Percentiles rank a stretch among this genome's conserved stretches.
These are phyloP conservation scores for Globisporangium nunn DNA, from an alignment of 352 stramenopile species.

Conservation along the genomic window DNA sequence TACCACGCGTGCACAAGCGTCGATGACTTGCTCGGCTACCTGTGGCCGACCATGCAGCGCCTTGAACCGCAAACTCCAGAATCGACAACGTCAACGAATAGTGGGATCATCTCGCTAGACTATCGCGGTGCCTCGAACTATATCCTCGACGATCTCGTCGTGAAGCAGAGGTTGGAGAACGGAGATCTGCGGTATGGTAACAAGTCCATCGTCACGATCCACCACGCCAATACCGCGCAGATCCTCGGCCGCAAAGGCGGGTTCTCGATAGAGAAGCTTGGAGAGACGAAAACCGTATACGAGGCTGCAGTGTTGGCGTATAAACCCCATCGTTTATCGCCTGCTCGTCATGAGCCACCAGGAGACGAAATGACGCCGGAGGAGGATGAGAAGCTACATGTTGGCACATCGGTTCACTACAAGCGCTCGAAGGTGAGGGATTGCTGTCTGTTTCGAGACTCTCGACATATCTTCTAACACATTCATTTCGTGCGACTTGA, in stretches of 20 bases:
- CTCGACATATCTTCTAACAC: too few species aligned
- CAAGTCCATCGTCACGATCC: conserved; percentile 46
- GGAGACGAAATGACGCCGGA: neutral
- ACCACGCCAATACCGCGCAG: conserved; percentile 28
- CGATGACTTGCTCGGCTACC: conserved; percentile 47
- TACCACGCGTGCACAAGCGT: conserved; percentile 43
- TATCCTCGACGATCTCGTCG: conserved; percentile 46
- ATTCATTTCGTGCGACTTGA: neutral
- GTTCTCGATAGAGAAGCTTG: conserved; percentile 15
- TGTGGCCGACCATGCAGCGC: conserved; percentile 36
- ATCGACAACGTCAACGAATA: neutral
- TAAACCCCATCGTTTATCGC: neutral
- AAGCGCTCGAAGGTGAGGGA: conserved; percentile 5
- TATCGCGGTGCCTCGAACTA: conserved; percentile 15
- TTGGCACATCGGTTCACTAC: conserved; percentile 13
- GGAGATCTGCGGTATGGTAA: conserved; percentile 37
- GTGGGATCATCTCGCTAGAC: neutral
- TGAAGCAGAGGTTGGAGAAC: conserved; percentile 30
- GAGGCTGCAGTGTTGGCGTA: neutral
- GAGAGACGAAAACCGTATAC: conserved; percentile 18
- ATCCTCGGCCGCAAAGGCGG: conserved; percentile 18
- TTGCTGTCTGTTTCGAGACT: neutral
- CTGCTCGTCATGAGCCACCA: neutral
- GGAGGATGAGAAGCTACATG: conserved; percentile 7
- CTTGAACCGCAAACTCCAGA: conserved; percentile 2